A percentile compares a stretch with the other conserved stretches of the same genome.
These are phyloP conservation scores for Stachybotrys chartarum DNA, from an alignment of 2,329 filamentous ascomycete species.

Conservation along the genomic window DNA sequence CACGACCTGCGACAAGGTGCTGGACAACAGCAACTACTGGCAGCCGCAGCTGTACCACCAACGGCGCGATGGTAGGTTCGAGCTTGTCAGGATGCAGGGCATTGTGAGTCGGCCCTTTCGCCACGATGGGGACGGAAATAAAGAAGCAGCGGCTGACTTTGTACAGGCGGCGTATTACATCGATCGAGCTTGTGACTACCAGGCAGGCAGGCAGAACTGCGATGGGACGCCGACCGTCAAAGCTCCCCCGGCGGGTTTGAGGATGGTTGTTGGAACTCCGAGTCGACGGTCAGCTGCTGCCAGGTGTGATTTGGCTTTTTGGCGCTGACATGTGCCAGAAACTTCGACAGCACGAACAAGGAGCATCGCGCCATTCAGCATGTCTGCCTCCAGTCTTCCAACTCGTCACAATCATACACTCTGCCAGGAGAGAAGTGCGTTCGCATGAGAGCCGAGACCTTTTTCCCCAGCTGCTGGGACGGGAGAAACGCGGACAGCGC, in stretches of 20 bases:
- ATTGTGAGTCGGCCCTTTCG: slow-evolving; percentile 10
- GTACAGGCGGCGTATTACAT: slow-evolving; percentile 18
- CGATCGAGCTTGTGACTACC: slow-evolving; percentile 17
- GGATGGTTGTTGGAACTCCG: neutral
- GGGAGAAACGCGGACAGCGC: slow-evolving; percentile 46
- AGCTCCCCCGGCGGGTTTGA: neutral
- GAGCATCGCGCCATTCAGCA: slow-evolving; percentile 46
- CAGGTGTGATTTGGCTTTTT: neutral
- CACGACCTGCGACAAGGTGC: slow-evolving; percentile 55
- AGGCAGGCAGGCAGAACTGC: slow-evolving; percentile 14
- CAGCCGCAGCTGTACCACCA: slow-evolving; percentile 48
- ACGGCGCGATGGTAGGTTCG: slow-evolving; percentile 48
- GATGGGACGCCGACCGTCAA: neutral
- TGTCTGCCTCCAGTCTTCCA: slow-evolving; percentile 38
- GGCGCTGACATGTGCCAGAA: slow-evolving; percentile 11
- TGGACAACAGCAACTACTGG: slow-evolving; percentile 64
- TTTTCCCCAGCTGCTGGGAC: slow-evolving; percentile 58
- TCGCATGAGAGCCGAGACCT: slow-evolving; percentile 44
- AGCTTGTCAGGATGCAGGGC: slow-evolving; percentile 24
- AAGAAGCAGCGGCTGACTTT: neutral
- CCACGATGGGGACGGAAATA: neutral
- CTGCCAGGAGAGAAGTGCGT: slow-evolving; percentile 28
- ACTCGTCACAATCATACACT: neutral
- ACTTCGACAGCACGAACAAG: slow-evolving; percentile 33
- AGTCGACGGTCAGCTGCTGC: neutral